Base-by-base conservation (phyloP, 2,329 filamentous ascomycete species). In the Penicillium janthinellum region DNA sequence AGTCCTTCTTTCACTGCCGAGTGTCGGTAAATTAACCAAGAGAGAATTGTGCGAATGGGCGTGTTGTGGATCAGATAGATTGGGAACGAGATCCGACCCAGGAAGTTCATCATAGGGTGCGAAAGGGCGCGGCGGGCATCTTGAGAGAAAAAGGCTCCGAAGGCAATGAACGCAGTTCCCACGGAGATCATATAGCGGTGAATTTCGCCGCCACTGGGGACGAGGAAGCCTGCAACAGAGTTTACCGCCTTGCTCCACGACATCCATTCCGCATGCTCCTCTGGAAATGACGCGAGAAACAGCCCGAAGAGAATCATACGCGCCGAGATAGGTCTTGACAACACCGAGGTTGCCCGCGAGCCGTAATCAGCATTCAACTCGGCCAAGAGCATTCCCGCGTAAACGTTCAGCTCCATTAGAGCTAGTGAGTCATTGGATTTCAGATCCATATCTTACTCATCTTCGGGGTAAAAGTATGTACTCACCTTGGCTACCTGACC, bases 41-140 rank as follows among this genome's bases (percentile, higher is more conserved):
- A 61, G 20, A 71, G 52, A 2, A 72, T 52, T 2, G 68, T 70
- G n/a, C 68, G 61, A 48, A 72, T 70, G 3, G 72, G 48, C 1
- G 64, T 64, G 38, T 68, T 67, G 60, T 72, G 70, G 5, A 72
- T 54, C 8, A 72, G 58, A 58, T 72, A 72, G 10, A 72, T 65
- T 11, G 70, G 63, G 59, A 72, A 70, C 10, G 69, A 71, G 14
- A 67, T 61, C 0, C 67, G 65, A 10, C 70, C 70, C 6, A 72
- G 54, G 60, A 68, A 72, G 39, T 67, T 70, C 56, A 71, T 64
- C 11, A 71, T 25, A 2, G 67, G 64, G 4, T 45, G 41, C 6
- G 65, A 62, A 3, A 72, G 59, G 34, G 70, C 10, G 3, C 53
- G 58, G n/a, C 64, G 59, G 4, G 64, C 61, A 45, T 64, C 59